Percentiles rank a stretch among this genome's conserved stretches.
Evolutionary conservation across 2,329 filamentous ascomycete species (phyloP).

Genomic region (Stenocarpella maydis): DNA sequence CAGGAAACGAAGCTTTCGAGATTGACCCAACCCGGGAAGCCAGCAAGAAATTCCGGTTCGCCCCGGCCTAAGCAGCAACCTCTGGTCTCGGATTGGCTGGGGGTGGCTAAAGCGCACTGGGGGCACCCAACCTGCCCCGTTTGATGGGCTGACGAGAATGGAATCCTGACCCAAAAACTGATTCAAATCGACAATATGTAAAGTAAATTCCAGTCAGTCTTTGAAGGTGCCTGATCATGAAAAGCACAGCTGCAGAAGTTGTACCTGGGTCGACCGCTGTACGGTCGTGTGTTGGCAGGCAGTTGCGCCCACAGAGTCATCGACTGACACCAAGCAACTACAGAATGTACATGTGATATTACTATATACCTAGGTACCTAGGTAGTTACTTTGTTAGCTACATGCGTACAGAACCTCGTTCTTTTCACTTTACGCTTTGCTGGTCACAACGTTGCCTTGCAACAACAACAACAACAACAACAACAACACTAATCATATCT

Average conservation of each 20-base stretch:
- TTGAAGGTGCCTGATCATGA: neutral
- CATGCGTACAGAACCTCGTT: too few species aligned
- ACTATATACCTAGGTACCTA: too few species aligned
- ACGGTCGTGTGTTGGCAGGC: neutral
- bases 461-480: too few species aligned
- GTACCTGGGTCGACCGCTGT: neutral
- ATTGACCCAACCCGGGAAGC: constrained; percentile 16
- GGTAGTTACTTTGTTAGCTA: too few species aligned
- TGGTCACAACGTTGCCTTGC: neutral
- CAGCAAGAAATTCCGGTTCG: constrained; percentile 41
- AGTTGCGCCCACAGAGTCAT: neutral
- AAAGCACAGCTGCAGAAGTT: neutral
- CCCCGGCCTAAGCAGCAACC: constrained; percentile 35
- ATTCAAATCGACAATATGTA: neutral
- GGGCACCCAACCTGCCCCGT: neutral
- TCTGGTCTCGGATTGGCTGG: constrained; percentile 33
- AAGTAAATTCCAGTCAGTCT: neutral
- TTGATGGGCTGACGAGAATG: neutral
- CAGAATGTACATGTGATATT: too few species aligned
- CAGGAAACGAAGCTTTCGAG: constrained; percentile 39
- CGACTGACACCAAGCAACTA: neutral
- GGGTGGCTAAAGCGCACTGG: constrained; percentile 15
- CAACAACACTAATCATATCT: neutral
- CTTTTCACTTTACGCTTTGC: neutral
- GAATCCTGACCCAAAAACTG: neutral